These are phyloP conservation scores for Pelargonium nanum DNA, from an alignment of 345 rosid species.

Conservation along the genomic window DNA sequence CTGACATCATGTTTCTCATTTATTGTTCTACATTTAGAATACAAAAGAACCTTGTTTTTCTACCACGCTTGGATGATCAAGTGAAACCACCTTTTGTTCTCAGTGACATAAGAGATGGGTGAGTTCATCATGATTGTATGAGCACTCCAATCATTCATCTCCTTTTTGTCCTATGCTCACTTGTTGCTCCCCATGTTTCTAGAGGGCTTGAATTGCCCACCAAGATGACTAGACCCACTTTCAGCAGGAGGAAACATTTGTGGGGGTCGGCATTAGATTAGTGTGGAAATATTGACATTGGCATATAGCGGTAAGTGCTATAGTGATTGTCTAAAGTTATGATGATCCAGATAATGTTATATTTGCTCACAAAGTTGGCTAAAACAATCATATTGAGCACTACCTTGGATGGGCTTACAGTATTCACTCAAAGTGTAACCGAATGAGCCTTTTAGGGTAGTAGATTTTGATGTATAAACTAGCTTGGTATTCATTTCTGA, in stretches of 20 bases:
- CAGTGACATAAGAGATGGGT: too few relatives aligned
- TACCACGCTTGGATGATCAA: background rate
- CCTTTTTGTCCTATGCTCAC: background rate
- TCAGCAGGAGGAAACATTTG: background rate
- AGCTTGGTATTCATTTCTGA: background rate
- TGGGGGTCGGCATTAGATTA: background rate
- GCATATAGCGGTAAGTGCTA: background rate
- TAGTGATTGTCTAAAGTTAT: background rate
- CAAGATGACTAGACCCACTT: background rate
- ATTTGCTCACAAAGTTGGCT: background rate
- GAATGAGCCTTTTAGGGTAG: background rate
- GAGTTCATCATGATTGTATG: too few relatives aligned
- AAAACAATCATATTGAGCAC: background rate
- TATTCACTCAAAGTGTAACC: background rate
- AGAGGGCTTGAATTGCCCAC: background rate
- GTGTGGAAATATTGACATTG: background rate
- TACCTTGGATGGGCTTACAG: background rate
- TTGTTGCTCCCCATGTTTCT: background rate
- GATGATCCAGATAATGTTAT: too few relatives aligned
- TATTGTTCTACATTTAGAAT: background rate
- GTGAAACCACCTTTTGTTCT: background rate
- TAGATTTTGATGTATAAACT: background rate
- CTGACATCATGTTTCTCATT: background rate
- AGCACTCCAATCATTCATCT: background rate
- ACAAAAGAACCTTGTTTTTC: background rate